Conservation (phyloP, 176 grass and related monocot species). For the Cenchrus fungigraminus region DNA sequence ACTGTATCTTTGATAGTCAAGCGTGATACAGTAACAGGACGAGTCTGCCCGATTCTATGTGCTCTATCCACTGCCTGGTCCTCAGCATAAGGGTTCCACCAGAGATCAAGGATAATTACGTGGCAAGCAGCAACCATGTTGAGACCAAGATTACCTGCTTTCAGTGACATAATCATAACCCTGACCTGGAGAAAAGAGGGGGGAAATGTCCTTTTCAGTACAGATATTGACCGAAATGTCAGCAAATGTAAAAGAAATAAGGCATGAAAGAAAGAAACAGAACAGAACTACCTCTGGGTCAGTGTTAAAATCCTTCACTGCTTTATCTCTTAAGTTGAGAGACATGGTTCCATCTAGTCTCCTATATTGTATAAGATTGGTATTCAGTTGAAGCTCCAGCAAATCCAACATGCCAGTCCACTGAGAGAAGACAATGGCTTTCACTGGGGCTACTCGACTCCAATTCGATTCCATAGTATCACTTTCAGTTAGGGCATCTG, state of each 20-base stretch:
- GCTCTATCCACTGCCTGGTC: slow-evolving; percentile 92
- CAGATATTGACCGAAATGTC: not conserved
- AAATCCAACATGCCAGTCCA: slow-evolving; percentile 99
- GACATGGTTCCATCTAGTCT: slow-evolving; percentile 97
- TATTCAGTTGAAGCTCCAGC: slow-evolving; percentile 82
- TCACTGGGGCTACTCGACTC: slow-evolving; percentile 55
- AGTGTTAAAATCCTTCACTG: slow-evolving; percentile 93
- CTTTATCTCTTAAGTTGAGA: slow-evolving; percentile 76
- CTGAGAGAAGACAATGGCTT: slow-evolving; percentile 97
- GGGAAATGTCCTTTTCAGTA: not conserved
- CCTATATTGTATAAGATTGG: slow-evolving; percentile 86
- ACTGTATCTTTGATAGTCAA: slow-evolving; percentile 82
- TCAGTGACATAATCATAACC: slow-evolving; percentile 95
- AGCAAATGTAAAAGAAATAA: slow-evolving; percentile 20
- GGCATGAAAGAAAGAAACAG: not conserved
- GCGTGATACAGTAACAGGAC: slow-evolving; percentile 77
- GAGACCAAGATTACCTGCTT: slow-evolving; percentile 89
- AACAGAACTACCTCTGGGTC: slow-evolving; percentile 83
- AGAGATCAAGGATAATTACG: slow-evolving; percentile 96
- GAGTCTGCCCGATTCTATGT: slow-evolving; percentile 89
- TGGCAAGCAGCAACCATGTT: slow-evolving; percentile 94
- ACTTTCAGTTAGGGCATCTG: slow-evolving; percentile 51
- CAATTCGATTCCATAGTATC: slow-evolving; percentile 49
- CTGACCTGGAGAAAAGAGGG: slow-evolving; percentile 66
- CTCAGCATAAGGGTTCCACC: slow-evolving; percentile 94